Evolutionary conservation across 2,329 filamentous ascomycete genomes (phyloP).

Genomic region (Chaetomium sp.): DNA sequence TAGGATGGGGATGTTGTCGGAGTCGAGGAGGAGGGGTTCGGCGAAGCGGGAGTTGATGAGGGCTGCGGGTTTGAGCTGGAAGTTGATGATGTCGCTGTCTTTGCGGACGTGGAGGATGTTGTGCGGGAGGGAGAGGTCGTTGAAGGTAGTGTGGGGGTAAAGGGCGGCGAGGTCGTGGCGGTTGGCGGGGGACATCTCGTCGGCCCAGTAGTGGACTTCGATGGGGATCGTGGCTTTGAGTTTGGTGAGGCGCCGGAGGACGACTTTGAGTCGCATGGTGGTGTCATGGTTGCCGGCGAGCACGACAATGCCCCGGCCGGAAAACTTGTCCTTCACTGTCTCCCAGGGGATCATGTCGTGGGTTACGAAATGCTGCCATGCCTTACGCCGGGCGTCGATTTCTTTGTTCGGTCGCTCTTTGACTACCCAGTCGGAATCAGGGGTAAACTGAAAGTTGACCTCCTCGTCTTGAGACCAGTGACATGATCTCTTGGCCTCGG

Average conservation of each 20-base stretch:
- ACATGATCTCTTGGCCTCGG: not conserved
- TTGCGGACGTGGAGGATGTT: slow-evolving; percentile 3
- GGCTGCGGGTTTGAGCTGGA: slow-evolving; percentile 5
- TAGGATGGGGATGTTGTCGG: slow-evolving; percentile 8
- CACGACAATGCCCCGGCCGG: not conserved
- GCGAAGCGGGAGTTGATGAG: slow-evolving; percentile 6
- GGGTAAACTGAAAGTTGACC: slow-evolving; percentile 2
- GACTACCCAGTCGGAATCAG: not conserved
- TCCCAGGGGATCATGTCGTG: slow-evolving; percentile 2
- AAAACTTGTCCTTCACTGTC: not conserved
- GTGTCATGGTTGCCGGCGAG: slow-evolving; percentile 2
- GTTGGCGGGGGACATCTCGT: not conserved
- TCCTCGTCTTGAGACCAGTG: slow-evolving; percentile 1
- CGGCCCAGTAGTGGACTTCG: slow-evolving; percentile 6
- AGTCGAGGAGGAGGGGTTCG: slow-evolving; percentile 8
- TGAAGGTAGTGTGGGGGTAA: not conserved
- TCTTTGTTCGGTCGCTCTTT: not conserved
- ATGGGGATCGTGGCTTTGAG: not conserved
- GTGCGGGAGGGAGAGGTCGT: not conserved
- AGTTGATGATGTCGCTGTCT: not conserved
- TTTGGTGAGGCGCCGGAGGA: not conserved
- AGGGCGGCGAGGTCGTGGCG: not conserved
- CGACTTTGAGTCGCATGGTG: slow-evolving; percentile 1
- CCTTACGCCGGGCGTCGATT: not conserved
- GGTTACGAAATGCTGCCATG: not conserved